Conservation (phyloP, 331 rosid species). For the Pyracantha coccinea region DNA sequence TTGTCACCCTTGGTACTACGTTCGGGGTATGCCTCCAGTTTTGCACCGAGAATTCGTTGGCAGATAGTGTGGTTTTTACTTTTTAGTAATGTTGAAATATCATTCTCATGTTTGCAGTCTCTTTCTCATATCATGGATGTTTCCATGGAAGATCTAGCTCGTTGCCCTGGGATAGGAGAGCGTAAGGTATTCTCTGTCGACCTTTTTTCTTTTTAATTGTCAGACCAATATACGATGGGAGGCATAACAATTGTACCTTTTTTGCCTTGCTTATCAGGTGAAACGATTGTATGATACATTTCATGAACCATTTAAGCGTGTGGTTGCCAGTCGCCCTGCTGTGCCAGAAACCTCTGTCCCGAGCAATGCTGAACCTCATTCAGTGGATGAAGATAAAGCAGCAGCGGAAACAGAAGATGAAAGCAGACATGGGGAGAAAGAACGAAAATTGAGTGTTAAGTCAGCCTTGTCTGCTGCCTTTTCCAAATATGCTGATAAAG, state of each 20-base stretch:
- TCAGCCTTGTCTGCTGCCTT: slow-evolving; percentile 85
- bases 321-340: slow-evolving; percentile 37
- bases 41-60: not conserved
- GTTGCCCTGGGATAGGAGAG: slow-evolving; percentile 99
- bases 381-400: slow-evolving; percentile 36
- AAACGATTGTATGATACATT: slow-evolving; percentile 79
- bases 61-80: not conserved
- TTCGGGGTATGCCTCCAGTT: slow-evolving; percentile 57
- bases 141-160: slow-evolving; percentile 98
- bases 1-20: slow-evolving; percentile 88
- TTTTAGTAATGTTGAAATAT: not conserved
- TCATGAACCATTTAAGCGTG: slow-evolving; percentile 92
- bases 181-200: slow-evolving; percentile 56
- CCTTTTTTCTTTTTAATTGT: not conserved
- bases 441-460: slow-evolving; percentile 46
- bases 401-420: slow-evolving; percentile 25
- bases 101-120: slow-evolving; percentile 47
- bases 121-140: slow-evolving; percentile 88
- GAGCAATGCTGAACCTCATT: slow-evolving; percentile 35
- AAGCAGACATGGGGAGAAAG: slow-evolving; percentile 42
- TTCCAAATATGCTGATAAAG: slow-evolving; percentile 55
- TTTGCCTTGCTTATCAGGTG: slow-evolving; percentile 41
- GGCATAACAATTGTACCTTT: not conserved
- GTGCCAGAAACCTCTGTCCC: slow-evolving; percentile 29
- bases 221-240: slow-evolving; percentile 6